Base-by-base conservation (phyloP, 2,329 filamentous ascomycete genomes). In the Penicillium sp. region DNA sequence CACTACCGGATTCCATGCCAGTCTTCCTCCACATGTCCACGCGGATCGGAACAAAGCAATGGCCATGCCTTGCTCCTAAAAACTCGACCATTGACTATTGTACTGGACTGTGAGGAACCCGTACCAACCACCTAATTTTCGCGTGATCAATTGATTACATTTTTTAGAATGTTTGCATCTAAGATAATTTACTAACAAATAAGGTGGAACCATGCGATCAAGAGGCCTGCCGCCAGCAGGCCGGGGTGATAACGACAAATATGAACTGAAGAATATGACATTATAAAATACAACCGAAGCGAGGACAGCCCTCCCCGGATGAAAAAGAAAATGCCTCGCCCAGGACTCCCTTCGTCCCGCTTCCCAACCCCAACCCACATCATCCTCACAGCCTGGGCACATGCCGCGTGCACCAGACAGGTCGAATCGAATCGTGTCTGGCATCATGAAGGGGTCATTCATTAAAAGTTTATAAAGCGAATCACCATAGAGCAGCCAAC, bases 401-500 rank as follows among this genome's bases (percentile, higher is more conserved):
- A 56, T 62, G 54, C 49, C 54, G 47, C 59, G 55, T 62, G 55
- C 49, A 56, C 51, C 53, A 59, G 53, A 54, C 51, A 23, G 43
- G 48, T 50, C 41, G 49, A 18, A 6, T 18, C 33, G 33, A 36
- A 16, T 18, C n/a, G 36, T 39, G 51, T 45, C 60, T 58, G 54
- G 59, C 57, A 53, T 63, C 60, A 57, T 63, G 59, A 63, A 58
- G 47, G 53, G 58, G 56, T 64, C 61, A 58, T 64, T 64, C 55
- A 64, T 64, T 64, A 64, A 64, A 59, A 52, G 53, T 42, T 49
- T 64, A 64, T 60, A 63, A 51, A 53, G 45, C 49, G 55, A 52
- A 56, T 58, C 60, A 61, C 53, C 58, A 46, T 45, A 49, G 45
- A 54, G 55, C 52, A 61, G 51, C 42, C 45, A 58, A 50, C 33